A percentile compares a stretch with the other conserved stretches of the same genome.
These are phyloP conservation scores for Aspergillus incahuasiensis DNA, from an alignment of 495 filamentous ascomycete species.

Conservation along the genomic window DNA sequence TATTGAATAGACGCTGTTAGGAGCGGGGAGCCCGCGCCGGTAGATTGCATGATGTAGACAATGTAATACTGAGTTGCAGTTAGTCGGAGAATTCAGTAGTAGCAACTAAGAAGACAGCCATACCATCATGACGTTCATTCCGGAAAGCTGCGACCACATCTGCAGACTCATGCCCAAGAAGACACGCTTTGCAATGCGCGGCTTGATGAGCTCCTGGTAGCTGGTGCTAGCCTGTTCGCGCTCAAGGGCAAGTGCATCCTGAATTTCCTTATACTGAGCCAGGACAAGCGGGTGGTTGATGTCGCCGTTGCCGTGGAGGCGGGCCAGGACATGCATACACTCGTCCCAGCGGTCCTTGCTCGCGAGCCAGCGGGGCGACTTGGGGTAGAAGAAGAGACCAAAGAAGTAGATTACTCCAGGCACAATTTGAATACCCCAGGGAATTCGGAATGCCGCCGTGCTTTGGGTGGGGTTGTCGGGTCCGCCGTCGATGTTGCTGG, in stretches of 20 bases:
- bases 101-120: neutral
- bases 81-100: neutral
- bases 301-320: slow-evolving; percentile 38
- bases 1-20: slow-evolving; percentile 73
- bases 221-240: slow-evolving; percentile 36
- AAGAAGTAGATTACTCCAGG: slow-evolving; percentile 61
- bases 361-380: slow-evolving; percentile 72
- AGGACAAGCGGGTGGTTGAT: slow-evolving; percentile 15
- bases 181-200: slow-evolving; percentile 64
- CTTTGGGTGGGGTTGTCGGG: slow-evolving; percentile 53
- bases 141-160: slow-evolving; percentile 71
- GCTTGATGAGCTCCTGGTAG: slow-evolving; percentile 55
- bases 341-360: slow-evolving; percentile 70
- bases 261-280: slow-evolving; percentile 14
- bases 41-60: slow-evolving; percentile 66
- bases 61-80: slow-evolving; percentile 44
- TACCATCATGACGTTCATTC: slow-evolving; percentile 78
- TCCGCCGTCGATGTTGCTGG: slow-evolving; percentile 47
- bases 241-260: slow-evolving; percentile 20
- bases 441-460: slow-evolving; percentile 59
- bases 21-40: slow-evolving; percentile 59
- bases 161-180: slow-evolving; percentile 68
- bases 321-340: slow-evolving; percentile 55
- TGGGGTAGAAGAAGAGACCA: slow-evolving; percentile 67
- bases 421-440: slow-evolving; percentile 69